Base-by-base conservation (phyloP, 2,329 filamentous ascomycete species). In the Claviceps capensis region DNA sequence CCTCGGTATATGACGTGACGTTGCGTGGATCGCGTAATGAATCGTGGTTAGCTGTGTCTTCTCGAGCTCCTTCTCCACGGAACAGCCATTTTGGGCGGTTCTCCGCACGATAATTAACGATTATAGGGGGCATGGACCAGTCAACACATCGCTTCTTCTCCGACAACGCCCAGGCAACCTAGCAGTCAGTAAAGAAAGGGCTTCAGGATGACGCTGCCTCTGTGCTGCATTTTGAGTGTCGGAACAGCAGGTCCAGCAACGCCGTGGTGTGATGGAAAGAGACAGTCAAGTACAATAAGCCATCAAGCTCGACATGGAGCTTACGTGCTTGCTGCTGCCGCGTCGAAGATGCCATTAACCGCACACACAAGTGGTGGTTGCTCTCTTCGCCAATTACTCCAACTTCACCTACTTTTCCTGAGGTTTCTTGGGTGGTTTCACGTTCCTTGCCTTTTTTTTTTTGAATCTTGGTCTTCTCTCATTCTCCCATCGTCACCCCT, bases 401-500 rank as follows among this genome's bases (percentile, higher is more conserved):
- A 22, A 19, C 34, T 22, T 30, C 16, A 38, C 42, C 30, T 43
- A 22, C 26, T 47, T 38, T 41, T 47, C 17, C 37, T 23, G 34
- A 13, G n/a, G 37, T 36, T 19, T n/a, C 22, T 22, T 41, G 11
- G 14, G 34, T n/a, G 19, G 40, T 43, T 22, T 45, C 16, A 11
- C 42, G 22, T 30, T 40, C 42, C 42, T 45, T 45, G n/a, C 40
- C 14, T 5, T 26, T 45, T 34, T 34, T 34, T 11, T 30, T 34
- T 38, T 47, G 22, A 30, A 38, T 41, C 30, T 48, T 47, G n/a
- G 45, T 52, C 47, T 53, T 42, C 49, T 44, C 47, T 47, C 46
- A 43, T 42, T 54, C 47, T 36, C 41, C 45, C 51, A 45, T 51
- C 47, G 45, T 48, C 50, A 49, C 17, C 40, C 34, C 47, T 52